Percentiles rank a stretch among this genome's conserved stretches.
Conservation (phyloP, 163 green algal species). For the Chloromonas sp. region DNA sequence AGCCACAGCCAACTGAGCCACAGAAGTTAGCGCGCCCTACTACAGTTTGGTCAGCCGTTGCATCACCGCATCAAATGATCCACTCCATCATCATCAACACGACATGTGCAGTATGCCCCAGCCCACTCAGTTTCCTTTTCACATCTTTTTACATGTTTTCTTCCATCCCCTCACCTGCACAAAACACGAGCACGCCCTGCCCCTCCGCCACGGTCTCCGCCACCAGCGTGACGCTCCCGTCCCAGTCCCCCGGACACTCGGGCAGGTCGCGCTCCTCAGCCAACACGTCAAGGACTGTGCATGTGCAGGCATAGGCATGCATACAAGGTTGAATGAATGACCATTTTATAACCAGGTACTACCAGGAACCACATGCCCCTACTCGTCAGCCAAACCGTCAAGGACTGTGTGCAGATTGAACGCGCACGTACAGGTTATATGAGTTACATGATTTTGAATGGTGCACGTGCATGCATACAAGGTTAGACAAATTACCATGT, state of each 20-base stretch:
- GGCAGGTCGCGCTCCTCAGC: constrained; percentile 27
- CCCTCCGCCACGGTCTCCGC: constrained; percentile 50
- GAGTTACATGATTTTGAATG: too few species aligned
- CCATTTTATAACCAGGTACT: too few species aligned
- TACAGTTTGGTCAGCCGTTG: neutral
- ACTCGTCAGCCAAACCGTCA: constrained; percentile 25
- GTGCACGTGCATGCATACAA: too few species aligned
- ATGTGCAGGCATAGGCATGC: neutral
- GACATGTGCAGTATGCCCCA: too few species aligned
- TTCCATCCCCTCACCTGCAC: constrained; percentile 13
- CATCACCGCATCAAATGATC: too few species aligned
- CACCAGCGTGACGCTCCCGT: constrained; percentile 54
- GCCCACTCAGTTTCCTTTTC: too few species aligned
- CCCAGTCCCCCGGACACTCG: constrained; percentile 31
- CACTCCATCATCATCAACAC: too few species aligned
- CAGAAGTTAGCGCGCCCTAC: too few species aligned
- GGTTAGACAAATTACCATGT: too few species aligned
- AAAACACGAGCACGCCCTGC: constrained; percentile 57
- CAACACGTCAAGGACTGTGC: constrained; percentile 10
- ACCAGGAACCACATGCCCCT: too few species aligned
- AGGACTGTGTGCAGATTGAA: neutral
- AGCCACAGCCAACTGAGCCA: neutral
- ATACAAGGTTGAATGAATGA: too few species aligned
- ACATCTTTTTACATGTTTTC: neutral
- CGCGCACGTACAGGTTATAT: neutral